These are phyloP conservation scores for Oenanthe sinensis DNA, from an alignment of 129 eudicot species.

Conservation along the genomic window DNA sequence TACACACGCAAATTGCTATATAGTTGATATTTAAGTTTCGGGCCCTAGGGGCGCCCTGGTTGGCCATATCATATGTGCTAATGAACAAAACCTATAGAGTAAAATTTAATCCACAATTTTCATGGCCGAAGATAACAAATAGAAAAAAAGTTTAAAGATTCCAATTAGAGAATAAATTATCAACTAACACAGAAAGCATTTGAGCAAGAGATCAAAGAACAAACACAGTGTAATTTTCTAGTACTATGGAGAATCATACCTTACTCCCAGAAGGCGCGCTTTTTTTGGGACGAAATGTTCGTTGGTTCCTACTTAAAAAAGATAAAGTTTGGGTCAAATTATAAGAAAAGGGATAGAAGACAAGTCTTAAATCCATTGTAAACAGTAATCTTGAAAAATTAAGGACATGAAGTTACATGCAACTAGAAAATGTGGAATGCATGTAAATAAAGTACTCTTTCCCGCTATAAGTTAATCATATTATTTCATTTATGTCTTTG, in stretches of 20 bases:
- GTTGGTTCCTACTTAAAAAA: conserved; percentile 55
- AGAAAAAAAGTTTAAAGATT: background rate
- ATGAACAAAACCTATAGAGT: background rate
- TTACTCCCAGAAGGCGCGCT: conserved; percentile 95
- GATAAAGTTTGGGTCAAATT: conserved; percentile 7
- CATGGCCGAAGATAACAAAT: background rate
- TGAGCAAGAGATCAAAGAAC: background rate
- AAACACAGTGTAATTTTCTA: background rate
- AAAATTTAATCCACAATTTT: background rate
- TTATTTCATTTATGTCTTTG: background rate
- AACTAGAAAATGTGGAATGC: background rate
- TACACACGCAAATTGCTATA: background rate
- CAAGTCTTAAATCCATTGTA: background rate
- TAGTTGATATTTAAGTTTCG: background rate
- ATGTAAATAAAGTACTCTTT: background rate
- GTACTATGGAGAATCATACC: conserved; percentile 25
- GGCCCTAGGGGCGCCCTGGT: background rate
- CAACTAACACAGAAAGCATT: background rate
- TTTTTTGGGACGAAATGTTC: conserved; percentile 82
- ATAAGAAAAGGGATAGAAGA: background rate
- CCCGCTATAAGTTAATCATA: background rate
- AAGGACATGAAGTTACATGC: background rate
- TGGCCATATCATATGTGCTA: background rate
- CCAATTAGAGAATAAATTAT: background rate
- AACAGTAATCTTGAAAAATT: background rate